These are phyloP conservation scores for Alternaria incomplexa DNA, from an alignment of 2,329 filamentous ascomycete species.

Conservation along the genomic window DNA sequence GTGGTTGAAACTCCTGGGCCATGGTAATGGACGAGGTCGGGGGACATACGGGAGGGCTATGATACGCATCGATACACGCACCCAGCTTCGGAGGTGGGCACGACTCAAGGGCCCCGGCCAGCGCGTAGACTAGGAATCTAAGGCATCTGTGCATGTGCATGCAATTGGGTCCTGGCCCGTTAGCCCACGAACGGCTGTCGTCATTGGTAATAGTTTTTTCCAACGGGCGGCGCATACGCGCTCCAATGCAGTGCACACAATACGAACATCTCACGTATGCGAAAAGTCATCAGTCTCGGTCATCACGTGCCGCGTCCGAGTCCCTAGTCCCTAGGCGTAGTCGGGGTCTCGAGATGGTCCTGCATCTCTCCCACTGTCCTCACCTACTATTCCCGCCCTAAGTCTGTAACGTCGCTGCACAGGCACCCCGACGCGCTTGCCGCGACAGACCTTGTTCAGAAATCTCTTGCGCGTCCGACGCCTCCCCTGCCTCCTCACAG, in stretches of 20 bases:
- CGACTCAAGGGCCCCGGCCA: slow-evolving; percentile 25
- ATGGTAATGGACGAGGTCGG: not conserved
- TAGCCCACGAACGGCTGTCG: slow-evolving; percentile 22
- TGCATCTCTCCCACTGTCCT: slow-evolving; percentile 7
- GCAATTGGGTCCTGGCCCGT: slow-evolving; percentile 24
- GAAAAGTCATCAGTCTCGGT: slow-evolving; percentile 17
- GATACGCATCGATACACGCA: not conserved
- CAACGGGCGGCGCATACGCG: slow-evolving; percentile 18
- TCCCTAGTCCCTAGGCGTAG: not conserved
- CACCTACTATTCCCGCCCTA: slow-evolving; percentile 12
- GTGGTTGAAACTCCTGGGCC: slow-evolving; percentile 19
- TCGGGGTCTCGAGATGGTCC: not conserved
- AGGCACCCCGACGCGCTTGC: slow-evolving; percentile 29
- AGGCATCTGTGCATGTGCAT: slow-evolving; percentile 21
- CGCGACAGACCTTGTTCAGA: slow-evolving; percentile 23
- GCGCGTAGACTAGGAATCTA: slow-evolving; percentile 18
- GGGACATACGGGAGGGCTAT: not conserved
- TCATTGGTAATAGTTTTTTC: slow-evolving; percentile 20
- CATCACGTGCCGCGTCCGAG: slow-evolving; percentile 23
- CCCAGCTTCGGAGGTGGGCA: slow-evolving; percentile 6
- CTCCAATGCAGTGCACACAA: slow-evolving; percentile 17
- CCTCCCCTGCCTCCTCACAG: slow-evolving; percentile 15
- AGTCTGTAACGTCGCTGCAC: slow-evolving; percentile 19
- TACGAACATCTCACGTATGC: slow-evolving; percentile 7
- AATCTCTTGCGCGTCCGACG: slow-evolving; percentile 20